These are phyloP conservation scores for Lactarius tabidus DNA, from an alignment of 768 basidiomycete species.

Conservation along the genomic window DNA sequence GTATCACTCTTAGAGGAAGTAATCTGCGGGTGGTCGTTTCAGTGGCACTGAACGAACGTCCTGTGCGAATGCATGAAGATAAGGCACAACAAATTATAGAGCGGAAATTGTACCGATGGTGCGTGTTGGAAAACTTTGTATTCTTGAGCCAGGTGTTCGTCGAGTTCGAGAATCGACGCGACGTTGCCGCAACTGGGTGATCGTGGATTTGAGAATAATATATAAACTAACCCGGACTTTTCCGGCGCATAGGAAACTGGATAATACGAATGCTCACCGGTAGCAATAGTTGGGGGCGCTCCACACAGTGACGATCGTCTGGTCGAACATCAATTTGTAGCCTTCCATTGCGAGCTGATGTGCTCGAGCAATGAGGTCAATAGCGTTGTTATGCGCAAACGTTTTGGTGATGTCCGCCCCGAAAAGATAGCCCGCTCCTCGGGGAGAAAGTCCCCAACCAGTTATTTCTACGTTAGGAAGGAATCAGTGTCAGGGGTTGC, in stretches of 20 bases:
- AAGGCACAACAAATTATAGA: background rate
- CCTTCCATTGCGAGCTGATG: conserved; percentile 99
- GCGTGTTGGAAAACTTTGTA: conserved; percentile 96
- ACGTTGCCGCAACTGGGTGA: conserved; percentile 83
- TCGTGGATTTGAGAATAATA: background rate
- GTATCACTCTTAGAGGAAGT: conserved; percentile 54
- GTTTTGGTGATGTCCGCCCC: conserved; percentile 86
- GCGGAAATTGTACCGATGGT: conserved; percentile 54
- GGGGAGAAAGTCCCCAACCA: conserved; percentile 96
- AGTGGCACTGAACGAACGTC: conserved; percentile 79
- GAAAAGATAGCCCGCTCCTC: conserved; percentile 94
- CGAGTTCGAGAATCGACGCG: conserved; percentile 89
- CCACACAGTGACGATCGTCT: conserved; percentile 95
- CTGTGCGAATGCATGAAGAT: conserved; percentile 35
- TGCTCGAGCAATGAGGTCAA: conserved; percentile 93
- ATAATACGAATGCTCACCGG: conserved; percentile 51
- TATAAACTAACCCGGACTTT: background rate
- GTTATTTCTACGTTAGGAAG: conserved; percentile 56
- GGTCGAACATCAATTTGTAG: conserved; percentile 95
- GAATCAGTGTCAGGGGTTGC: background rate
- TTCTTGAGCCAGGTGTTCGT: conserved; percentile 89
- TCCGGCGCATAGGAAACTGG: conserved; percentile 2
- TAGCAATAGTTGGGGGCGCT: conserved; percentile 99
- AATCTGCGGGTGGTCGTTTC: conserved; percentile 83
- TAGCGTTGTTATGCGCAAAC: conserved; percentile 87